These are phyloP conservation scores for Baorangia bicolor DNA, from an alignment of 768 basidiomycete genomes.

Conservation along the genomic window DNA sequence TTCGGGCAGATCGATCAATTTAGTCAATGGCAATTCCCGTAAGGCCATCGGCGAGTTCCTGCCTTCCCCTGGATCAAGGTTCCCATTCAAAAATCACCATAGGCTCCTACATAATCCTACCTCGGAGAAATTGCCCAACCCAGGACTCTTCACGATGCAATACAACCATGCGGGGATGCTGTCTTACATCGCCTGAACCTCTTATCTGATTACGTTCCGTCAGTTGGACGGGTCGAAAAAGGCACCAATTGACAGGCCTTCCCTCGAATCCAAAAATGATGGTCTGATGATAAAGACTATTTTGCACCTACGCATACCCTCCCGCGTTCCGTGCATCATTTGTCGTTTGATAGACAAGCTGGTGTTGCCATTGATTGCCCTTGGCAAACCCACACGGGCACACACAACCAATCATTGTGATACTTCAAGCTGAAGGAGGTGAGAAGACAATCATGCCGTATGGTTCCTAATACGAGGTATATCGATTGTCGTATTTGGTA, in stretches of 20 bases:
- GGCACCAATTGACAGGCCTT: conserved; percentile 12
- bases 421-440: conserved; percentile 2
- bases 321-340: conserved; percentile 3
- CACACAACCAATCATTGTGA: not conserved
- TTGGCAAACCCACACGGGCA: not conserved
- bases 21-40: conserved; percentile 14
- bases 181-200: conserved; percentile 2
- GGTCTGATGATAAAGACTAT: not conserved
- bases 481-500: conserved; percentile 21
- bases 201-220: conserved; percentile 10
- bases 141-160: conserved; percentile 11
- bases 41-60: conserved; percentile 1
- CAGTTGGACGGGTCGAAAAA: conserved; percentile 8
- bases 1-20: conserved; percentile 6
- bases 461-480: conserved; percentile 24
- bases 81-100: conserved; percentile 3
- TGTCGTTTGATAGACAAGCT: conserved; percentile 1
- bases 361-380: not conserved
- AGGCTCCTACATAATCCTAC: not conserved
- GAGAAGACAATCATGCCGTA: conserved; percentile 24
- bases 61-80: conserved; percentile 1
- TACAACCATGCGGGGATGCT: conserved; percentile 26
- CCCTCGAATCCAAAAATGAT: conserved; percentile 8
- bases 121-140: not conserved
- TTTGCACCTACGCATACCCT: not conserved